These are phyloP conservation scores for Schwanniomyces yamadae DNA, from an alignment of 805 yeast genomes.

Conservation along the genomic window DNA sequence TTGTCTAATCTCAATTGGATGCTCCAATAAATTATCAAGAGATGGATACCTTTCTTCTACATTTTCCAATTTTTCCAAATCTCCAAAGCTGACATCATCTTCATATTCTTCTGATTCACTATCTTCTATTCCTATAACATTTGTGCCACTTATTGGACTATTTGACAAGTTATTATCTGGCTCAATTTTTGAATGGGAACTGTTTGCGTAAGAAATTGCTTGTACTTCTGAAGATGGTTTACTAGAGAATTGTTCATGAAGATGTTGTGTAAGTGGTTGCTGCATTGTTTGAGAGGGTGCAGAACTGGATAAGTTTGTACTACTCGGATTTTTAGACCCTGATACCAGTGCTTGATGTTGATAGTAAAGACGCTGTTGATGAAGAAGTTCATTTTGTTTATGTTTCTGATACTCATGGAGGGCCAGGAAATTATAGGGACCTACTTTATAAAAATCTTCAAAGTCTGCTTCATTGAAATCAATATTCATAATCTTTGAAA, in stretches of 20 bases:
- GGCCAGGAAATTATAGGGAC: slow-evolving; percentile 58
- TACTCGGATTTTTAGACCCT: slow-evolving; percentile 6
- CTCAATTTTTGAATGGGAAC: not conserved
- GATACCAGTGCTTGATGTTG: slow-evolving; percentile 31
- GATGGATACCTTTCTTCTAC: slow-evolving; percentile 56
- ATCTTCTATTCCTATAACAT: not conserved
- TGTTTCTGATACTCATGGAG: slow-evolving; percentile 49
- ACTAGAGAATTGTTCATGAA: not conserved
- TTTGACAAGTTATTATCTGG: not conserved
- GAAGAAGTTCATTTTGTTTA: slow-evolving; percentile 30
- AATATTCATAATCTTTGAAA: slow-evolving; percentile 49
- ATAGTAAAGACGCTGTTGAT: slow-evolving; percentile 39
- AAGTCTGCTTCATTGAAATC: slow-evolving; percentile 30
- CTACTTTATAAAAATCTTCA: slow-evolving; percentile 48
- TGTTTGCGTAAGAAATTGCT: not conserved
- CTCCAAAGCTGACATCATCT: slow-evolving; percentile 24
- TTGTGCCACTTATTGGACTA: not conserved
- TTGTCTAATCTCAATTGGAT: too few species aligned
- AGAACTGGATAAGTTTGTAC: slow-evolving; percentile 4
- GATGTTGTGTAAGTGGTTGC: not conserved
- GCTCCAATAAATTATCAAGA: slow-evolving; percentile 35
- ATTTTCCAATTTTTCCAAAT: slow-evolving; percentile 40
- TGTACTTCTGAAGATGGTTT: slow-evolving; percentile 2
- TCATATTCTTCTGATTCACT: slow-evolving; percentile 6
- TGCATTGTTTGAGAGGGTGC: slow-evolving; percentile 5